Evolutionary conservation across 495 filamentous ascomycete species (phyloP).

Genomic region (Penicillium lagena): DNA sequence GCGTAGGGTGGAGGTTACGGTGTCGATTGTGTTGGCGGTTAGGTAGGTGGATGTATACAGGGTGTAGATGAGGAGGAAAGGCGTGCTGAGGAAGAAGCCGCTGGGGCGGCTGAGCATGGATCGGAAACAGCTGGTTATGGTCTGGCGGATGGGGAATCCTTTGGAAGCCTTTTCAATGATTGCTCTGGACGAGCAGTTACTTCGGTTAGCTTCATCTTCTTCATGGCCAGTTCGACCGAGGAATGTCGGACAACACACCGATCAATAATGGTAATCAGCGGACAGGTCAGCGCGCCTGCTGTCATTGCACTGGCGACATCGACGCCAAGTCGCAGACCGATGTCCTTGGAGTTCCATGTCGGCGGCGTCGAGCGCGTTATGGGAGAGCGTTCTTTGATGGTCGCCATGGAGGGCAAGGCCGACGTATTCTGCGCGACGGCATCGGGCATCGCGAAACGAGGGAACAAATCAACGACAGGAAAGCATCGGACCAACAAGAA

Average conservation of each 20-base stretch:
- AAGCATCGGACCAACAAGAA: neutral
- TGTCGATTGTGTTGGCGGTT: constrained; percentile 86
- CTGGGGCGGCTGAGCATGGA: constrained; percentile 64
- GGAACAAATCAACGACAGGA: neutral
- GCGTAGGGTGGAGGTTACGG: constrained; percentile 58
- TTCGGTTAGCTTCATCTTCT: neutral
- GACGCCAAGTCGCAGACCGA: constrained; percentile 61
- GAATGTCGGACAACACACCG: constrained; percentile 46
- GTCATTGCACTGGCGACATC: constrained; percentile 67
- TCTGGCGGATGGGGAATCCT: constrained; percentile 60
- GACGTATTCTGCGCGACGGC: constrained; percentile 22
- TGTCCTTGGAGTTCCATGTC: constrained; percentile 72
- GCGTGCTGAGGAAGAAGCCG: constrained; percentile 66
- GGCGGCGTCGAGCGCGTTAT: constrained; percentile 7
- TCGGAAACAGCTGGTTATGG: constrained; percentile 56
- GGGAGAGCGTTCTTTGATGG: constrained; percentile 14
- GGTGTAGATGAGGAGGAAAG: constrained; percentile 81
- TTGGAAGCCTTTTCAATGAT: constrained; percentile 96
- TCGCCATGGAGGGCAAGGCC: constrained; percentile 14
- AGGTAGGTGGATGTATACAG: constrained; percentile 89
- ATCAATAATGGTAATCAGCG: constrained; percentile 86
- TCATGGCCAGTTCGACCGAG: too few species aligned
- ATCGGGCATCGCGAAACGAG: constrained; percentile 23
- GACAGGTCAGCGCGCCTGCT: constrained; percentile 79
- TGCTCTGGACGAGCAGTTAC: constrained; percentile 44